Evolutionary conservation across 2,329 filamentous ascomycete genomes (phyloP).

Genomic region (Cordyceps fumosorosea): DNA sequence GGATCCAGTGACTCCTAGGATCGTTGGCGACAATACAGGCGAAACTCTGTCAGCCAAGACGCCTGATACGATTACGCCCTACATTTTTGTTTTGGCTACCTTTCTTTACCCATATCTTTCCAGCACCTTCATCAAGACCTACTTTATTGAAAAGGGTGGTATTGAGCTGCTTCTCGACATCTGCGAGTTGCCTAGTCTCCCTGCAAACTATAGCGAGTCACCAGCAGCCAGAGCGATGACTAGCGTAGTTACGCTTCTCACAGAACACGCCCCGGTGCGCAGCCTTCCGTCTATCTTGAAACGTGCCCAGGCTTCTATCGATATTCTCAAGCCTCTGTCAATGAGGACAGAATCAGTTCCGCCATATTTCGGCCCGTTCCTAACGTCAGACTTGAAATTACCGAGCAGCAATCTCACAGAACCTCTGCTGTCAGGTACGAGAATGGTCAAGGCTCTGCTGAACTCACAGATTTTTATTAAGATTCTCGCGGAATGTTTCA

Average conservation of each 20-base stretch:
- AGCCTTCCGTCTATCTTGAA: conserved; percentile 75
- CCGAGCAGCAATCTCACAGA: conserved; percentile 33
- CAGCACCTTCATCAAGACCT: conserved; percentile 64
- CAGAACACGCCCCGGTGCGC: conserved; percentile 74
- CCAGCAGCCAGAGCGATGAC: conserved; percentile 63
- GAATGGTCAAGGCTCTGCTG: conserved; percentile 70
- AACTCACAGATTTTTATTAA: conserved; percentile 70
- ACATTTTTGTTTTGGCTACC: conserved; percentile 66
- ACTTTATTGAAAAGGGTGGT: conserved; percentile 72
- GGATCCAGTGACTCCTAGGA: conserved; percentile 35
- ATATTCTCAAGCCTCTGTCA: conserved; percentile 61
- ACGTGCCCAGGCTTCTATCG: conserved; percentile 63
- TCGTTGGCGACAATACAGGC: neutral
- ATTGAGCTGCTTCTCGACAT: conserved; percentile 81
- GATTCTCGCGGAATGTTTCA: conserved; percentile 68
- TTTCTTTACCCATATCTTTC: conserved; percentile 72
- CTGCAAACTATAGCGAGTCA: conserved; percentile 53
- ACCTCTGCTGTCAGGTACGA: conserved; percentile 59
- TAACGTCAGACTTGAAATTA: conserved; percentile 38
- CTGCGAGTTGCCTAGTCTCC: conserved; percentile 72
- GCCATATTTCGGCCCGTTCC: conserved; percentile 65
- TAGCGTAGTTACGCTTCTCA: conserved; percentile 67
- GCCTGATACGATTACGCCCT: conserved; percentile 50
- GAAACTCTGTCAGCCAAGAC: conserved; percentile 18
- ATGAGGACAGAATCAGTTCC: conserved; percentile 38